A percentile compares a stretch with the other conserved stretches of the same genome.
These are phyloP conservation scores for Leptodontidium sp. DNA, from an alignment of 2,329 filamentous ascomycete species.

Conservation along the genomic window DNA sequence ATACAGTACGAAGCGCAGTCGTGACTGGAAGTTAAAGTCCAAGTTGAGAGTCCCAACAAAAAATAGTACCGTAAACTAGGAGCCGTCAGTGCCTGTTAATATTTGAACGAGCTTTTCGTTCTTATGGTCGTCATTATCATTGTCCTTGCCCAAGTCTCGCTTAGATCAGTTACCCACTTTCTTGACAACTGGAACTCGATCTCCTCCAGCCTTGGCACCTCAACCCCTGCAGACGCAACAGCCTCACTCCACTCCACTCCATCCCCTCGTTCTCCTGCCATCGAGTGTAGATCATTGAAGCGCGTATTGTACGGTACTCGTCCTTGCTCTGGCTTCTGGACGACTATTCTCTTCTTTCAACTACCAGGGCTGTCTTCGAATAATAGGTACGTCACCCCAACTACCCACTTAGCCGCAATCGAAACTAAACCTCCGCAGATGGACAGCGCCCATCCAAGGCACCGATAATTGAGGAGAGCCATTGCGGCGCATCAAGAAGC, in stretches of 20 bases:
- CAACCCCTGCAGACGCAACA: constrained; percentile 2
- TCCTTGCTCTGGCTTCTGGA: neutral
- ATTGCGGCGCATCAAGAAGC: constrained; percentile 23
- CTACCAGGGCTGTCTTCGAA: neutral
- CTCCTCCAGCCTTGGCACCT: constrained; percentile 11
- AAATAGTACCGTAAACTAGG: no score
- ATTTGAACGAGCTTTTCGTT: no score
- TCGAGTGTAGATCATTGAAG: constrained; percentile 15
- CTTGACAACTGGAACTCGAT: constrained; percentile 9
- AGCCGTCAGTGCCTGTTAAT: neutral
- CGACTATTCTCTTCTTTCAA: neutral
- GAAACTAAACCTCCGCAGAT: constrained; percentile 25
- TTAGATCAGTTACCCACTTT: constrained; percentile 1
- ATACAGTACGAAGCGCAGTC: no score
- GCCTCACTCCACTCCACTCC: constrained; percentile 12
- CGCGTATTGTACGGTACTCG: constrained; percentile 1
- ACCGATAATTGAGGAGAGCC: constrained; percentile 37
- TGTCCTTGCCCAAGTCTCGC: neutral
- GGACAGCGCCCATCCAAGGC: constrained; percentile 31
- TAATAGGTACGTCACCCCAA: constrained; percentile 2
- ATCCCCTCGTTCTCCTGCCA: constrained; percentile 1
- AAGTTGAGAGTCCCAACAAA: no score
- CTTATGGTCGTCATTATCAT: neutral
- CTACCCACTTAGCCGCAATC: neutral
- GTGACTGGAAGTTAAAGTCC: no score